A percentile compares a stretch with the other conserved stretches of the same genome.
Evolutionary conservation across 352 stramenopile species (phyloP).

Genomic region (Pythium diclinum): DNA sequence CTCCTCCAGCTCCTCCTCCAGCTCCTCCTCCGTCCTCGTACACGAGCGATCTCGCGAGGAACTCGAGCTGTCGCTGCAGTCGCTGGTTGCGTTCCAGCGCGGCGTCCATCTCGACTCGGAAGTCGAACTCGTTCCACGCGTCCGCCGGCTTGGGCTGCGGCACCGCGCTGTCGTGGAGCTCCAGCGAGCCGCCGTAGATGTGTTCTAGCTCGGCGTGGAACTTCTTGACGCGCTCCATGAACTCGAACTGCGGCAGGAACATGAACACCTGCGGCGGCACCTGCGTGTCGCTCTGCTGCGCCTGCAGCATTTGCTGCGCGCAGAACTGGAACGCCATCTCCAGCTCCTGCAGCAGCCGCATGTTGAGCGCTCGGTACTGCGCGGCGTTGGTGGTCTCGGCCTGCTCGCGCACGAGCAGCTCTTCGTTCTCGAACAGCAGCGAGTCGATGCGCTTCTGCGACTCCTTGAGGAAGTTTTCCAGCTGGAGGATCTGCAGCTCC

Average conservation of each 20-base stretch:
- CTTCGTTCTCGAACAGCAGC: slow-evolving; percentile 58
- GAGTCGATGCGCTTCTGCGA: slow-evolving; percentile 75
- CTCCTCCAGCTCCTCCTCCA: background rate
- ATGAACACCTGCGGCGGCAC: slow-evolving; percentile 35
- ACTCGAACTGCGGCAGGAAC: slow-evolving; percentile 64
- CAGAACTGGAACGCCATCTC: slow-evolving; percentile 73
- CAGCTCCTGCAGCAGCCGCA: slow-evolving; percentile 71
- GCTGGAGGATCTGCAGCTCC: slow-evolving; percentile 70
- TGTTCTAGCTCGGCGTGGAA: slow-evolving; percentile 49
- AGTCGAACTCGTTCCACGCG: slow-evolving; percentile 45
- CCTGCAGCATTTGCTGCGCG: slow-evolving; percentile 49
- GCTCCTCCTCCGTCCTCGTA: slow-evolving; percentile 29
- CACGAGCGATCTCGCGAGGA: slow-evolving; percentile 50
- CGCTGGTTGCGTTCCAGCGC: slow-evolving; percentile 63
- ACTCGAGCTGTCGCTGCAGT: slow-evolving; percentile 61
- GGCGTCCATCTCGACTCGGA: slow-evolving; percentile 45
- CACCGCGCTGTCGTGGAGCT: slow-evolving; percentile 19
- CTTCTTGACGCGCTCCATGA: slow-evolving; percentile 71
- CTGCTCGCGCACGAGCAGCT: slow-evolving; percentile 54
- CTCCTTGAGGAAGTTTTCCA: slow-evolving; percentile 77
- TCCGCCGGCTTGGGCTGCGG: slow-evolving; percentile 16
- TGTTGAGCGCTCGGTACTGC: slow-evolving; percentile 51
- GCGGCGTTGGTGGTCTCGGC: slow-evolving; percentile 61
- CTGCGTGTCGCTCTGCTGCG: slow-evolving; percentile 16
- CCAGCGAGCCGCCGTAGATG: slow-evolving; percentile 21